phyloP scores from a whole-genome alignment of 2,329 filamentous ascomycete genomes.

The Colletotrichum lupini region DNA sequence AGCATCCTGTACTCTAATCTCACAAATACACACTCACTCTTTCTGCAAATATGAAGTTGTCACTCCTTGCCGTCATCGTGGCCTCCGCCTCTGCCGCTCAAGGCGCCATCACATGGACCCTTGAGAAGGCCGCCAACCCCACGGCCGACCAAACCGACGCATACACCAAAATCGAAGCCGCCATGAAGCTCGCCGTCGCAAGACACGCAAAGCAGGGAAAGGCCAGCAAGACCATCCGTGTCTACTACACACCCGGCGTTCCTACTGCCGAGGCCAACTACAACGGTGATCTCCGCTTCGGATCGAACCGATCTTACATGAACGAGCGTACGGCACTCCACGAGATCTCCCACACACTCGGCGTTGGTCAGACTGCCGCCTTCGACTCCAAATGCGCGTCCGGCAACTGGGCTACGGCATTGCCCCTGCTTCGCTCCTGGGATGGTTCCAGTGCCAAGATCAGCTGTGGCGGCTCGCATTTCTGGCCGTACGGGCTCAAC shows the following conservation, averaged over 20 bases:
- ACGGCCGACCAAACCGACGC: slow-evolving; percentile 55
- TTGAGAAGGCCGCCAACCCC: slow-evolving; percentile 52
- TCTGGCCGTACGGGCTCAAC: slow-evolving; percentile 56
- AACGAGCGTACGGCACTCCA: slow-evolving; percentile 60
- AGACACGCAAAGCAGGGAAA: slow-evolving; percentile 50
- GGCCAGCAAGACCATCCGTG: slow-evolving; percentile 51
- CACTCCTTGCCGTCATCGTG: slow-evolving; percentile 42
- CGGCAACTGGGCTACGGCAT: slow-evolving; percentile 54
- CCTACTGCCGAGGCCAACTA: slow-evolving; percentile 58
- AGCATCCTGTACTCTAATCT: neutral
- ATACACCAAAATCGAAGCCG: slow-evolving; percentile 54
- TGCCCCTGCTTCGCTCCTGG: slow-evolving; percentile 51
- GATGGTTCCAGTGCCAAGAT: slow-evolving; percentile 51
- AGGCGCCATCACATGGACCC: slow-evolving; percentile 50
- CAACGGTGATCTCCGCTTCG: slow-evolving; percentile 60
- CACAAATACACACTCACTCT: neutral
- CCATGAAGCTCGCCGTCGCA: slow-evolving; percentile 52
- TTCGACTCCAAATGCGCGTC: slow-evolving; percentile 53
- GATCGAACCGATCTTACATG: slow-evolving; percentile 57
- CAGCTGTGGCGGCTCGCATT: slow-evolving; percentile 52
- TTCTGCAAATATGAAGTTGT: slow-evolving; percentile 37
- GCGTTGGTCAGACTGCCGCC: slow-evolving; percentile 55
- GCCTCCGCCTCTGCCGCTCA: slow-evolving; percentile 47
- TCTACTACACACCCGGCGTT: slow-evolving; percentile 55
- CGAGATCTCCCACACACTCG: slow-evolving; percentile 60